Evolutionary conservation across 2,329 filamentous ascomycete genomes (phyloP).

Genomic region (Coniella lustricola): DNA sequence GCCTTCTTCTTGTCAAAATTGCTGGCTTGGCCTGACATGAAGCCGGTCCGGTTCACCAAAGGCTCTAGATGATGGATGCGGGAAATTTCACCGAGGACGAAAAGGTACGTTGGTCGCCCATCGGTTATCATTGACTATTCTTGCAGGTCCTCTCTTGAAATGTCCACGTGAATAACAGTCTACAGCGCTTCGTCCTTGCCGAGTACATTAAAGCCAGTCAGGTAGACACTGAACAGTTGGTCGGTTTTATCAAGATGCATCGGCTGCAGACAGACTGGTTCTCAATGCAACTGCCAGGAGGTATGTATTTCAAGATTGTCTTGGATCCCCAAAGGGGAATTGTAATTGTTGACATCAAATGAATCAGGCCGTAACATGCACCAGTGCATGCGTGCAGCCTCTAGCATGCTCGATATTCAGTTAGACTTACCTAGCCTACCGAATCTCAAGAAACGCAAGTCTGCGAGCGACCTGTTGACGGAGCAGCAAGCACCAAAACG

Average conservation of each 20-base stretch:
- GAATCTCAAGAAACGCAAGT: constrained; percentile 26
- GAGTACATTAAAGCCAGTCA: constrained; percentile 52
- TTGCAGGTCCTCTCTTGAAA: background rate
- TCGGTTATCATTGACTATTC: background rate
- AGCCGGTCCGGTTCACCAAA: constrained; percentile 4
- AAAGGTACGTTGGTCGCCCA: constrained; percentile 37
- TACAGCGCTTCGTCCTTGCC: constrained; percentile 49
- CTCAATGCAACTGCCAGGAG: constrained; percentile 29
- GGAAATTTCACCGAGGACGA: constrained; percentile 40
- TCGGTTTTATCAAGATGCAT: constrained; percentile 37
- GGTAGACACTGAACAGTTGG: constrained; percentile 38
- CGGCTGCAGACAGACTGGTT: constrained; percentile 27
- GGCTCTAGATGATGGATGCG: constrained; percentile 32
- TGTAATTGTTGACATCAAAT: constrained; percentile 12
- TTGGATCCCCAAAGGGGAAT: background rate
- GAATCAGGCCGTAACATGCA: constrained; percentile 28
- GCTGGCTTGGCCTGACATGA: constrained; percentile 13
- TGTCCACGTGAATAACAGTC: constrained; percentile 1
- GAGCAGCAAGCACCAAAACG: constrained; percentile 27
- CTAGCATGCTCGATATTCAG: constrained; percentile 24
- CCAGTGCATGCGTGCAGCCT: constrained; percentile 27
- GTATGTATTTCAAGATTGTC: constrained; percentile 18
- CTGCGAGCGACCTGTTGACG: constrained; percentile 22
- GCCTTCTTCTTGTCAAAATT: background rate
- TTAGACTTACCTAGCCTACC: constrained; percentile 22